A percentile compares a stretch with the other conserved stretches of the same genome.
Conservation (phyloP, 163 green algal species). For the Scenedesmus sp. region DNA sequence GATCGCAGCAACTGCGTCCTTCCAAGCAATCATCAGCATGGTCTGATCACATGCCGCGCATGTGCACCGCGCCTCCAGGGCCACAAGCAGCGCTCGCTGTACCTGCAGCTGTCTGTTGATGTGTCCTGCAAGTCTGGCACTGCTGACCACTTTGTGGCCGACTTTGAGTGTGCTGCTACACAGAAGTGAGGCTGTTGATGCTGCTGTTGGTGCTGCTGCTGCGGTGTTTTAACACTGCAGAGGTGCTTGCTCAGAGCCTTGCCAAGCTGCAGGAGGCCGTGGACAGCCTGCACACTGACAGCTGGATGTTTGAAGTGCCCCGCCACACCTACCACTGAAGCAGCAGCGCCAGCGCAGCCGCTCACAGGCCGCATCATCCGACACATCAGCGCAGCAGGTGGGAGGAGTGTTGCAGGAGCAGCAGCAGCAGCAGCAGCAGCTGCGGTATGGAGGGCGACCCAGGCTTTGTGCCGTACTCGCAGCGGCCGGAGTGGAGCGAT, state of each 20-base stretch:
- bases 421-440: not conserved
- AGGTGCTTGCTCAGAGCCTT: not conserved
- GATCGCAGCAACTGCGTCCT: not conserved
- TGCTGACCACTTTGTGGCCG: not conserved
- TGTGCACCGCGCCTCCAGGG: too few species aligned
- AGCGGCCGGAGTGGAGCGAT: constrained; percentile 69
- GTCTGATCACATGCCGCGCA: not conserved
- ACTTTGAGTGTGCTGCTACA: not conserved
- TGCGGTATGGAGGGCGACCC: constrained; percentile 1
- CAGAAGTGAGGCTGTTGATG: not conserved
- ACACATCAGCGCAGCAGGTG: not conserved
- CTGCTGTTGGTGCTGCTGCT: not conserved
- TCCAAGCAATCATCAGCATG: not conserved
- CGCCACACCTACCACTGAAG: constrained; percentile 60
- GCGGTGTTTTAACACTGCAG: not conserved
- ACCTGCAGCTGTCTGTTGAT: not conserved
- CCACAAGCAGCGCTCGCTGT: not conserved
- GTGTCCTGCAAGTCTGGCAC: not conserved
- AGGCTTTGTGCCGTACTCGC: constrained; percentile 29
- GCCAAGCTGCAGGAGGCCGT: not conserved
- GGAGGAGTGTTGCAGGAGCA: not conserved
- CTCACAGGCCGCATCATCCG: not conserved
- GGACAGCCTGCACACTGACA: constrained; percentile 48
- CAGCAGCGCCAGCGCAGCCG: not conserved
- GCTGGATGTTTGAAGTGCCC: constrained; percentile 82